These are phyloP conservation scores for Boletus pseudopeckii DNA, from an alignment of 768 basidiomycete species.

Conservation along the genomic window DNA sequence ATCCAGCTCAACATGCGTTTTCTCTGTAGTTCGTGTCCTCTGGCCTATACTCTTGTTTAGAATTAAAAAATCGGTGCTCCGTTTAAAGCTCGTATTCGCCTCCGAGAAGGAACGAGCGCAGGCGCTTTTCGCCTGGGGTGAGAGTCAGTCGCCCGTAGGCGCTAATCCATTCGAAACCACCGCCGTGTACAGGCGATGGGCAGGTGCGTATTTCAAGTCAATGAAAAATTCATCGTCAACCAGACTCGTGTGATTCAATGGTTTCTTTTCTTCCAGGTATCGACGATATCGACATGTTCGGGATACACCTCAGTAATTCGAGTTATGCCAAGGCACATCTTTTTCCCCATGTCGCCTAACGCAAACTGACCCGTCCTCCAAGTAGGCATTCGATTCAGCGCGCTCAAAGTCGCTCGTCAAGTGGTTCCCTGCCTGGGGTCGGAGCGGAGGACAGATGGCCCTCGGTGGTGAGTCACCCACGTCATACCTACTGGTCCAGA, in stretches of 20 bases:
- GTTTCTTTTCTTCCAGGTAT: slow-evolving; percentile 38
- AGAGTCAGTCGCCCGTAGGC: slow-evolving; percentile 51
- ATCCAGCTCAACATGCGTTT: background rate
- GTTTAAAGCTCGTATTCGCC: slow-evolving; percentile 37
- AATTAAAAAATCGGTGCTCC: slow-evolving; percentile 32
- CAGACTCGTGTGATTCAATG: background rate
- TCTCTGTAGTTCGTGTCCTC: slow-evolving; percentile 48
- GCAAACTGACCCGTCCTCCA: background rate
- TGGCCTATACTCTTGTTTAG: slow-evolving; percentile 40
- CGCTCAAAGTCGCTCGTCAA: slow-evolving; percentile 47
- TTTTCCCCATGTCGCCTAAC: background rate
- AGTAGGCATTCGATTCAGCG: slow-evolving; percentile 43
- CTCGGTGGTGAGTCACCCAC: slow-evolving; percentile 39
- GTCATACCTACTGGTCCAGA: too few relatives aligned
- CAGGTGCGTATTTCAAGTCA: slow-evolving; percentile 40
- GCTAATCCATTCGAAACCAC: slow-evolving; percentile 49
- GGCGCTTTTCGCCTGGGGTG: slow-evolving; percentile 43
- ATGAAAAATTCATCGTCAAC: background rate
- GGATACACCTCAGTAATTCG: slow-evolving; percentile 78
- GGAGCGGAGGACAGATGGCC: slow-evolving; percentile 58
- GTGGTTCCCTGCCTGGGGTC: slow-evolving; percentile 55
- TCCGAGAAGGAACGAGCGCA: slow-evolving; percentile 30
- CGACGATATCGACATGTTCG: slow-evolving; percentile 65
- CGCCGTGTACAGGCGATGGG: slow-evolving; percentile 45
- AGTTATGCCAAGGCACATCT: slow-evolving; percentile 65